These are phyloP conservation scores for Psilocybe azurescens DNA, from an alignment of 768 basidiomycete genomes.

Conservation along the genomic window DNA sequence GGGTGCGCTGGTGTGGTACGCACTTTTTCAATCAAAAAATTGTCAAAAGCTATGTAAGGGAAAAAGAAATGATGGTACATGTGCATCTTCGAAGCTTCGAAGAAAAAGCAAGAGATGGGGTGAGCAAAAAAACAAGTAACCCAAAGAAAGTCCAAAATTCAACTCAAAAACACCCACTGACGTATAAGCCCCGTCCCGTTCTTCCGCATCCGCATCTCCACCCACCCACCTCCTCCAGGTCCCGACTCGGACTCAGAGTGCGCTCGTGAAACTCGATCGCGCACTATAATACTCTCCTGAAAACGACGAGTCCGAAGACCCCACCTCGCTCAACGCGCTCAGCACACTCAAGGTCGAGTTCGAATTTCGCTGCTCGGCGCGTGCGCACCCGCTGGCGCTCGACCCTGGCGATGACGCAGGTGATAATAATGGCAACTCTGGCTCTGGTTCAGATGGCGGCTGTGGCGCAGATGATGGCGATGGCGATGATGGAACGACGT, in stretches of 20 bases:
- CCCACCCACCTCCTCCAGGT: no score
- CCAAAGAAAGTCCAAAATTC: no score
- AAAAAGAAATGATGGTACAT: no score
- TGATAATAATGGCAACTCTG: neutral
- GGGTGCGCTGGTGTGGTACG: no score
- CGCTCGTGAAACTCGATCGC: conserved; percentile 27
- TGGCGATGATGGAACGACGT: neutral
- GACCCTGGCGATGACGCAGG: neutral
- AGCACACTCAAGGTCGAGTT: neutral
- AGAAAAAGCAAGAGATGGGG: no score
- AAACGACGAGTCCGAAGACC: conserved; percentile 22
- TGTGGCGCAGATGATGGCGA: neutral
- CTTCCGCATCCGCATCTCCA: no score
- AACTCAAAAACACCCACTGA: no score
- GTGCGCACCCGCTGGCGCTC: neutral
- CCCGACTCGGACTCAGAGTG: no score
- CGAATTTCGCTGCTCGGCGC: neutral
- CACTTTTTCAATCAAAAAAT: no score
- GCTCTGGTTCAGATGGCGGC: neutral
- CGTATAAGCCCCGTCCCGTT: neutral
- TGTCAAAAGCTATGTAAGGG: neutral
- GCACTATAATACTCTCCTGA: conserved; percentile 31
- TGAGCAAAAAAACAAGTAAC: no score
- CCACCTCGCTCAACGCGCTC: conserved; percentile 8
- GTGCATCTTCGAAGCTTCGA: no score